Base-by-base conservation (phyloP, 1,284 basidiomycete species). In the Porodaedalea pini region DNA sequence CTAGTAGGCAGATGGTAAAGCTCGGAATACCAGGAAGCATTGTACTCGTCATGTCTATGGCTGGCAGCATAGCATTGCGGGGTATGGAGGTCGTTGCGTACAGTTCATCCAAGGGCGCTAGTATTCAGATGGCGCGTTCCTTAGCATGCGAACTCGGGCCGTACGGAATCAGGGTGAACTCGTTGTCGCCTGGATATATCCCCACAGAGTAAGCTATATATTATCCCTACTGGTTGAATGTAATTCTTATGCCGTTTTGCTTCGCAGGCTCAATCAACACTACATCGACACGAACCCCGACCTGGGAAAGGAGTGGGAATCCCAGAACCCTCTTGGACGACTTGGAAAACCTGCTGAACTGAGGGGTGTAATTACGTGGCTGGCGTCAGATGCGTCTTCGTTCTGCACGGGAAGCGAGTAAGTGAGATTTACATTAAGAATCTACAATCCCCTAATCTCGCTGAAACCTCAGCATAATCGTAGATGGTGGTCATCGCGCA, bases 41-140 rank as follows among this genome's bases (percentile, higher is more conserved):
- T 62, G 80, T 92, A 62, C 72, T 92, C 62, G 85, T 94, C 64
- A 91, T 88, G 23, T 91, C 88, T 59, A 92, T 94, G 88, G 89
- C 86, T 44, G 92, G 90, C 10, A 85, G 83, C 51, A 84, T 93
- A 63, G 89, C 90, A 52, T 92, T 93, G 11, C 21, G 29, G 44
- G 44, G 44, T 4, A 25, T 25, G 6, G 15, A 11, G 13, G 44
- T 11, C 21, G 29, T 21, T 5, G 44, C 72, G 31, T 73, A 75
- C 65, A 75, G 75, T 62, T 67, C 72, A 25, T 70, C 68, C 61
- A 77, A 77, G 66, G 67, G 71, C 19, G 75, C 73, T 27, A 70
- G 76, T 1, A 61, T 73, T n/a, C 75, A 76, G 65, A 71, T 77
- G 67, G 72, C 69, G 32, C 69, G 73, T 58, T 75, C 71, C 64